Base-by-base conservation (phyloP, 345 rosid species). In the Lepidium sativum region DNA sequence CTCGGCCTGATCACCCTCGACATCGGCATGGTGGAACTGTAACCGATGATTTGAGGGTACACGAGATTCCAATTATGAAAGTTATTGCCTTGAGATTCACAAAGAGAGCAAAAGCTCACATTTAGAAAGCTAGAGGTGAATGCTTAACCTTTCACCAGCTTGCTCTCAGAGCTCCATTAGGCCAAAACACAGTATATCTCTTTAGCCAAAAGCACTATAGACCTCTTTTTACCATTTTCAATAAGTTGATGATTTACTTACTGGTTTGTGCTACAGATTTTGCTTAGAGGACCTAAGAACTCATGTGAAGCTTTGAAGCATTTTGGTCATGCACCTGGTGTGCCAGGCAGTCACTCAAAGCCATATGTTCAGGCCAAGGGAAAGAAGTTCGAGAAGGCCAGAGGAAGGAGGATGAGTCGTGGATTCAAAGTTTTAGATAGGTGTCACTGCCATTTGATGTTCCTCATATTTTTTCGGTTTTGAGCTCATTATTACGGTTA, bases 281-380 rank as follows among this genome's bases (percentile, higher is more conserved):
- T 94, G 55, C 87, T 94, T 6, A 84, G 99, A 76, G 97, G 97
- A 47, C 97, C 99, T 4, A 94, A 90, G 96, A 94, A 86, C 56
- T 71, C 88, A 2, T 91, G 97, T 59, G 97, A 94, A 61, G 99
- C 96, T 15, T 97, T 88, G 50, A 94, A 90, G 78, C 99, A 94
- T 78, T 94, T 94, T 8, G 99, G 99, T 6, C 95, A 84, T 1
- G 97, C 99, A 39, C 99, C 99, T 35, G 96, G 99, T 77, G 97
- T 94, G 25, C 99, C 99, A 5, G 86, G 80, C 86, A 94, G 96
- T 80, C 83, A 80, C 71, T 59, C 92, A 9, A 94, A 90, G 76
- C 97, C 99, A 4, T 94, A 86, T 47, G 96, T 94, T 40, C 83
- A 97, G 9, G 42, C 86, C 0, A 82, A 79, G 81, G 99, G 99